Conservation (phyloP, 1,284 basidiomycete genomes). For the Tilletia walkeri region DNA sequence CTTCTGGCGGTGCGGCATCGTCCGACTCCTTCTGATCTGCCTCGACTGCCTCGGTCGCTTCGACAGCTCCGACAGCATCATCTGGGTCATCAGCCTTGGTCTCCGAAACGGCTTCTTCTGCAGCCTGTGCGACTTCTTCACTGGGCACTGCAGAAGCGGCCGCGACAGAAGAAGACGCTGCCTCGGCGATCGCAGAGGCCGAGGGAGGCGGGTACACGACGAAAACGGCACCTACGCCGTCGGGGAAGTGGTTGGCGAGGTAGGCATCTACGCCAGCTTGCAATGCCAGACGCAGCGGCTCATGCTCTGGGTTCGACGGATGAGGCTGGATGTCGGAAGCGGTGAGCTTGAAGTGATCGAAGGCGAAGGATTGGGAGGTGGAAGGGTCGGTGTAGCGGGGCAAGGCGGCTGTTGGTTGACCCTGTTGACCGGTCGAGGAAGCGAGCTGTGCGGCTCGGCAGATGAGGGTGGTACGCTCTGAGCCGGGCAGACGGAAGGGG, state of each 20-base stretch:
- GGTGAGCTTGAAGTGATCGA: conserved; percentile 16
- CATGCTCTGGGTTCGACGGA: conserved; percentile 12
- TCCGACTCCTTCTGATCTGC: conserved; percentile 20
- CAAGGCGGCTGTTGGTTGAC: neutral
- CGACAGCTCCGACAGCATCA: conserved; percentile 25
- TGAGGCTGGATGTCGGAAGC: conserved; percentile 16
- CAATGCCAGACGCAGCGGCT: conserved; percentile 30
- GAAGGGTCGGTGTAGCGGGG: neutral
- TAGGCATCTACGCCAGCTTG: conserved; percentile 38
- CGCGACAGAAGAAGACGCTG: neutral
- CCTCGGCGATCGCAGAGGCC: neutral
- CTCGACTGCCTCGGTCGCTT: conserved; percentile 23
- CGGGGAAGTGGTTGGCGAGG: conserved; percentile 43
- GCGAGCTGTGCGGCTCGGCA: conserved; percentile 8
- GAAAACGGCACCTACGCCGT: conserved; percentile 43
- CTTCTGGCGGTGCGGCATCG: neutral
- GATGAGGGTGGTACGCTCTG: neutral
- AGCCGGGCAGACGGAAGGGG: conserved; percentile 25
- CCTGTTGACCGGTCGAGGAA: neutral
- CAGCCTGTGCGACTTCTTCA: conserved; percentile 10
- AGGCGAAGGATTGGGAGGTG: neutral
- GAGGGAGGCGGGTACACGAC: conserved; percentile 12
- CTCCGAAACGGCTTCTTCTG: neutral
- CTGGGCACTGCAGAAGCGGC: neutral
- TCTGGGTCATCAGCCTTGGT: conserved; percentile 11